Conservation (phyloP, 2,329 filamentous ascomycete genomes). For the Amphichorda felina region DNA sequence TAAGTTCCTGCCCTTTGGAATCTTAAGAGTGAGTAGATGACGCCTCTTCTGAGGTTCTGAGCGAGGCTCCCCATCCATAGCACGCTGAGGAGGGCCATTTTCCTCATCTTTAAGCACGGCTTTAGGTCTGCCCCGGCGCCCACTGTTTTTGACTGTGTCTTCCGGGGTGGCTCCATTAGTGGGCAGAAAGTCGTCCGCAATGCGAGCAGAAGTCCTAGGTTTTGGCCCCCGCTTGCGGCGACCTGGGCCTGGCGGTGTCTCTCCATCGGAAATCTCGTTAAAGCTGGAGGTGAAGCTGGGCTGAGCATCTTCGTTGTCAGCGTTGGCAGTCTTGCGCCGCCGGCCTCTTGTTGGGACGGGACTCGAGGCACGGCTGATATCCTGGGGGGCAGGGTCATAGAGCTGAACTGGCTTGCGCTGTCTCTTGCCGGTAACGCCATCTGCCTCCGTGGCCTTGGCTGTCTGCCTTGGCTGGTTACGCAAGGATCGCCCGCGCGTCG, state of each 20-base stretch:
- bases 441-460: constrained; percentile 44
- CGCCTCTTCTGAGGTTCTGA: constrained; percentile 14
- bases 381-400: constrained; percentile 37
- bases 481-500: constrained; percentile 38
- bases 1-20: constrained; percentile 27
- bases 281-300: constrained; percentile 17
- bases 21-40: constrained; percentile 23
- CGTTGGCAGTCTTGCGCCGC: constrained; percentile 17
- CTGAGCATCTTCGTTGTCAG: constrained; percentile 13
- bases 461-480: constrained; percentile 46
- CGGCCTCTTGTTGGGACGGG: constrained; percentile 24
- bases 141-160: neutral
- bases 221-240: constrained; percentile 6
- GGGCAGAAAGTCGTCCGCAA: neutral
- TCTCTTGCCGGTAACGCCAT: constrained; percentile 37
- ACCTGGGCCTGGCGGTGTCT: constrained; percentile 8
- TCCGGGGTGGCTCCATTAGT: neutral
- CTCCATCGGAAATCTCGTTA: constrained; percentile 21
- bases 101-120: constrained; percentile 4
- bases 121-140: constrained; percentile 1
- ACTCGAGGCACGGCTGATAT: constrained; percentile 38
- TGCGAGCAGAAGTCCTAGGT: neutral
- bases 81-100: constrained; percentile 1
- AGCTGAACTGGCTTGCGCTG: constrained; percentile 37
- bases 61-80: constrained; percentile 8